These are phyloP conservation scores for Claviceps africana DNA, from an alignment of 2,329 filamentous ascomycete genomes.

Conservation along the genomic window DNA sequence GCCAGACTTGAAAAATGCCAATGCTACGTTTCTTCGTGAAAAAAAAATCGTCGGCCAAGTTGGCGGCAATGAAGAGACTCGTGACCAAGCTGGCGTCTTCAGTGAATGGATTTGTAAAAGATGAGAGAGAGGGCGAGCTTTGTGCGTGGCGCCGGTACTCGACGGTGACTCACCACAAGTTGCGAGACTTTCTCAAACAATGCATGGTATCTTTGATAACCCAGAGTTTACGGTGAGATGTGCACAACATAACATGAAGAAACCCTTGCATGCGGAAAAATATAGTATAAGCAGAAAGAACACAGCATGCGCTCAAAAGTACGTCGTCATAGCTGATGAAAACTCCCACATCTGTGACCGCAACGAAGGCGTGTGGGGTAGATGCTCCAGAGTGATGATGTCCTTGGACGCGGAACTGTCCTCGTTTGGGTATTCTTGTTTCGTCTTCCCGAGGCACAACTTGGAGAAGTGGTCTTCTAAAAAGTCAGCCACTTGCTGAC, in stretches of 20 bases:
- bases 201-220: background rate
- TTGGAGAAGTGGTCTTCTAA: conserved; percentile 2
- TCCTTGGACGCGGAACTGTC: background rate
- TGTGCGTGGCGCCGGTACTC: background rate
- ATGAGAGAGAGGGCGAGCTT: background rate
- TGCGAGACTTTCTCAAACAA: background rate
- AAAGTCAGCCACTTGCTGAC: conserved; percentile 3
- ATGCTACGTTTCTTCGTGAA: too few species aligned
- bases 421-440: background rate
- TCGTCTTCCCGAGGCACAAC: background rate
- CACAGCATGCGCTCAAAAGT: background rate
- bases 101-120: too few species aligned
- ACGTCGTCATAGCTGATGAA: background rate
- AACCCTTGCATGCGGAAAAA: too few species aligned
- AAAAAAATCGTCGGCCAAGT: too few species aligned
- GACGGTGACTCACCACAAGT: background rate
- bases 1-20: too few species aligned
- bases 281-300: background rate
- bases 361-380: background rate
- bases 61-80: too few species aligned
- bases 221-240: too few species aligned
- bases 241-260: background rate
- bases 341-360: conserved; percentile 1
- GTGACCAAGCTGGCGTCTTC: too few species aligned
- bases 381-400: background rate